A percentile compares a stretch with the other conserved stretches of the same genome.
Evolutionary conservation across 2,329 filamentous ascomycete genomes (phyloP).

Genomic region (Corniculantispora saksenae): DNA sequence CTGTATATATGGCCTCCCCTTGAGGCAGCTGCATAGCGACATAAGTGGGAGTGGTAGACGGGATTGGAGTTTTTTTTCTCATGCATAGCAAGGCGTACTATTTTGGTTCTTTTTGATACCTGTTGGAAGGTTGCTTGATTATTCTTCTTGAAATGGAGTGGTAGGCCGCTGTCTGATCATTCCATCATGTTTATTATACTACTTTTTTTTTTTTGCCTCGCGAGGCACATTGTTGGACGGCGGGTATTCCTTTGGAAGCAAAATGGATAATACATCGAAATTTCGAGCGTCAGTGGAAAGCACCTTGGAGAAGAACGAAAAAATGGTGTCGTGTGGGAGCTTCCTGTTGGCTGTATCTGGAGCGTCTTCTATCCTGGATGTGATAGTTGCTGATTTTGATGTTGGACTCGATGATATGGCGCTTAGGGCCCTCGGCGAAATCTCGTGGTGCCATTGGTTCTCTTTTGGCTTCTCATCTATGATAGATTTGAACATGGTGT

Average conservation of each 20-base stretch:
- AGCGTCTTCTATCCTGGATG: background rate
- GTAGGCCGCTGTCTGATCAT: background rate
- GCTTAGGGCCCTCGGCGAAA: background rate
- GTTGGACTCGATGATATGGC: background rate
- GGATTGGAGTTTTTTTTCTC: constrained; percentile 3
- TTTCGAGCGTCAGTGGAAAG: background rate
- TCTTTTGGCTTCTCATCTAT: background rate
- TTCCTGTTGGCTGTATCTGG: background rate
- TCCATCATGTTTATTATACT: background rate
- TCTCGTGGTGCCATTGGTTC: background rate
- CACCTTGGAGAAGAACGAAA: background rate
- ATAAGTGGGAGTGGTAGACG: background rate
- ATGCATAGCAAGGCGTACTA: constrained; percentile 17
- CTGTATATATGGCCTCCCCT: background rate
- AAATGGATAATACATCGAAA: background rate
- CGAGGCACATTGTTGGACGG: constrained; percentile 3
- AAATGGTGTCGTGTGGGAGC: background rate
- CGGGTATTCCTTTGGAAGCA: background rate
- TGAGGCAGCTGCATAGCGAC: background rate
- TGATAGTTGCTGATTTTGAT: background rate
- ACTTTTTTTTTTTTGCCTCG: background rate
- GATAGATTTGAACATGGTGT: background rate
- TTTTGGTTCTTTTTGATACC: background rate
- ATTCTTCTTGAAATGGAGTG: background rate
- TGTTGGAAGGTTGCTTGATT: background rate